Evolutionary conservation across 495 filamentous ascomycete species (phyloP).

Genomic region (Penicillium simplicissimum): DNA sequence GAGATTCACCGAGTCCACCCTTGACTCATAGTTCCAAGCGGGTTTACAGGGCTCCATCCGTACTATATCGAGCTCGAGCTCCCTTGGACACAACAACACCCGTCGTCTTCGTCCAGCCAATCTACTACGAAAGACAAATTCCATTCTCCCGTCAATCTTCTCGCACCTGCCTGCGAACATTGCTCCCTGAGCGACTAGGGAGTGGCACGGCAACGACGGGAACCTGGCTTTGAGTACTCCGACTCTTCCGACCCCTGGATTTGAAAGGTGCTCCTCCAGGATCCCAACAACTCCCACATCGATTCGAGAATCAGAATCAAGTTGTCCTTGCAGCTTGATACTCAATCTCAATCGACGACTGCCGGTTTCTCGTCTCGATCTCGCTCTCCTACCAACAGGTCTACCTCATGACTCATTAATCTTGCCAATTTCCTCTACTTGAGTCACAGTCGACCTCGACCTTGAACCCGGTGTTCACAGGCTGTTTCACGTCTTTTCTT

Average conservation of each 20-base stretch:
- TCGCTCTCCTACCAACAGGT: slow-evolving; percentile 16
- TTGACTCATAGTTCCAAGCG: slow-evolving; percentile 5
- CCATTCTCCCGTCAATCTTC: slow-evolving; percentile 15
- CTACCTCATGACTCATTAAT: slow-evolving; percentile 44
- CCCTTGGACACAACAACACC: slow-evolving; percentile 7
- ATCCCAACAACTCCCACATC: slow-evolving; percentile 20
- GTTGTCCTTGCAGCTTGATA: slow-evolving; percentile 9
- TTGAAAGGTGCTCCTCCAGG: slow-evolving; percentile 39
- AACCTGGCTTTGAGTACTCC: slow-evolving; percentile 47
- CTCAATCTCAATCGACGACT: slow-evolving; percentile 16
- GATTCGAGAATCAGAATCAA: slow-evolving; percentile 10
- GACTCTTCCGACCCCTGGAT: slow-evolving; percentile 36
- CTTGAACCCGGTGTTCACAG: slow-evolving; percentile 49
- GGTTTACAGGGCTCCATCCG: neutral
- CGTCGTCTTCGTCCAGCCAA: slow-evolving; percentile 14
- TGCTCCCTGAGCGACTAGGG: slow-evolving; percentile 31
- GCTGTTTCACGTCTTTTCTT: slow-evolving; percentile 30
- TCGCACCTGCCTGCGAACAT: slow-evolving; percentile 21
- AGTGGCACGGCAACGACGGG: slow-evolving; percentile 30
- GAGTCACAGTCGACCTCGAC: slow-evolving; percentile 39
- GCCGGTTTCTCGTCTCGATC: slow-evolving; percentile 9
- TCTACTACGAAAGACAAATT: slow-evolving; percentile 9
- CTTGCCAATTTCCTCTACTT: slow-evolving; percentile 26
- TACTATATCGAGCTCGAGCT: slow-evolving; percentile 1
- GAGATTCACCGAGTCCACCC: slow-evolving; percentile 2